phyloP scores from a whole-genome alignment of 1,139 yeast species.

The Yamadazyma diospyri region DNA sequence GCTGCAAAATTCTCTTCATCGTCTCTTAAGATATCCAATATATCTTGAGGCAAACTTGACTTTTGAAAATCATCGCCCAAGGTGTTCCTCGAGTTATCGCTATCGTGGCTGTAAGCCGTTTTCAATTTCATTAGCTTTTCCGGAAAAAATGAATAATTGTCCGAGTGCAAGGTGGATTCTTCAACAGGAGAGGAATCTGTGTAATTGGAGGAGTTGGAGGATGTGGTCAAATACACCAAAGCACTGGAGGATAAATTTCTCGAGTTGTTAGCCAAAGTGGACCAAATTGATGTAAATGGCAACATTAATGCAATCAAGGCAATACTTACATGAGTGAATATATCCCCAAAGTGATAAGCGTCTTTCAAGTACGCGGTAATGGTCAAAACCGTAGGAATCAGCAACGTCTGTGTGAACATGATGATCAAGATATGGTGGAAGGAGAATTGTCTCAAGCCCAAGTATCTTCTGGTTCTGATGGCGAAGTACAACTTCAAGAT shows the following conservation, averaged over 20 bases:
- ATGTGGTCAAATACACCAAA: constrained; percentile 11
- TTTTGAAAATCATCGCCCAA: not conserved
- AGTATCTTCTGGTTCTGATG: constrained; percentile 61
- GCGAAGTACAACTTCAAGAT: constrained; percentile 63
- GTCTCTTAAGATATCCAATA: constrained; percentile 12
- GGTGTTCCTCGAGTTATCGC: constrained; percentile 7
- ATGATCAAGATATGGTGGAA: constrained; percentile 75
- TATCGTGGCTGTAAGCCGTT: constrained; percentile 6
- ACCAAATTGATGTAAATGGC: constrained; percentile 89
- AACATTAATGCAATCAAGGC: constrained; percentile 54
- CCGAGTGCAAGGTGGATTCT: constrained; percentile 13
- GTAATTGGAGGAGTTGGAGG: constrained; percentile 5
- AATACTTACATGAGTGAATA: constrained; percentile 22
- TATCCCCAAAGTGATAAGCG: constrained; percentile 12
- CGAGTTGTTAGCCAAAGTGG: constrained; percentile 52
- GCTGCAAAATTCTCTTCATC: constrained; percentile 6
- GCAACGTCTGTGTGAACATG: constrained; percentile 78
- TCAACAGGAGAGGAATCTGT: constrained; percentile 11
- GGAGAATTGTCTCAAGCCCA: constrained; percentile 81
- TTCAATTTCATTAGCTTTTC: constrained; percentile 15
- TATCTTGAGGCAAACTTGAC: constrained; percentile 11
- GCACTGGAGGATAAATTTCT: constrained; percentile 10
- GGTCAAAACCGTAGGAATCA: constrained; percentile 71
- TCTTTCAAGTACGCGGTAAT: constrained; percentile 41
- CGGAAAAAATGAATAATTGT: constrained; percentile 19